Evolutionary conservation across 768 basidiomycete species (phyloP).

Genomic region (Boletus huronensis): DNA sequence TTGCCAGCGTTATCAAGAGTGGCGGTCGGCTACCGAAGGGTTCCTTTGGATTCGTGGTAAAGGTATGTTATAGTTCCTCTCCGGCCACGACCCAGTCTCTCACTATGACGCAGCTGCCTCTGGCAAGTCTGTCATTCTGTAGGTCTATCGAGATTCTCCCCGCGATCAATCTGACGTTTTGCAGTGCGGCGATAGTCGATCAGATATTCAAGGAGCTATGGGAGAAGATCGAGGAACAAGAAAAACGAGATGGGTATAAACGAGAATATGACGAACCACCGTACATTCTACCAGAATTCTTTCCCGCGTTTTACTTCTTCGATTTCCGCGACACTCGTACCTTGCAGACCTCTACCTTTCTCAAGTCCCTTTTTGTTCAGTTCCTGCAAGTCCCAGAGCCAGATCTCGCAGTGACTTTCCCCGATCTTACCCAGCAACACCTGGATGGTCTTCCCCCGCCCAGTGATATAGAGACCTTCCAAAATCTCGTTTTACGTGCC

Average conservation of each 20-base stretch:
- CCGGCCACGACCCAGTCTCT: not conserved
- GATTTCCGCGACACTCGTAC: constrained; percentile 27
- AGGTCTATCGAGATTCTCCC: not conserved
- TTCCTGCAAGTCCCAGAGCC: constrained; percentile 24
- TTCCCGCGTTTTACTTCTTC: constrained; percentile 27
- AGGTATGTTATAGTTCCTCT: constrained; percentile 7
- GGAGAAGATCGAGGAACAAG: constrained; percentile 21
- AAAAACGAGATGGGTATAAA: constrained; percentile 13
- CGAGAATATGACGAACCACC: constrained; percentile 16
- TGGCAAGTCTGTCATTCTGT: constrained; percentile 27
- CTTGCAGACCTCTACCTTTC: constrained; percentile 13
- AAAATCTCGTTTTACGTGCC: constrained; percentile 20
- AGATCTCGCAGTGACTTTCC: constrained; percentile 20
- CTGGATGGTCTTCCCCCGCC: constrained; percentile 21
- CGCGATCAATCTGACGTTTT: constrained; percentile 1
- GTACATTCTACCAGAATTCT: constrained; percentile 22
- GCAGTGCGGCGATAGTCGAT: constrained; percentile 25
- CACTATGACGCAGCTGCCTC: constrained; percentile 13
- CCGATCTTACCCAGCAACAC: constrained; percentile 15
- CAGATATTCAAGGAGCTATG: constrained; percentile 22
- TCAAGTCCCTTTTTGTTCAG: constrained; percentile 26
- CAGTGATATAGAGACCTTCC: constrained; percentile 6
- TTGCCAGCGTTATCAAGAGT: constrained; percentile 18
- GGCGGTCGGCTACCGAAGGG: constrained; percentile 17
- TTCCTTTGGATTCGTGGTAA: constrained; percentile 28